A percentile compares a stretch with the other conserved stretches of the same genome.
phyloP scores from a whole-genome alignment of 148 eudicot genomes.

The Agrostemma githago region DNA sequence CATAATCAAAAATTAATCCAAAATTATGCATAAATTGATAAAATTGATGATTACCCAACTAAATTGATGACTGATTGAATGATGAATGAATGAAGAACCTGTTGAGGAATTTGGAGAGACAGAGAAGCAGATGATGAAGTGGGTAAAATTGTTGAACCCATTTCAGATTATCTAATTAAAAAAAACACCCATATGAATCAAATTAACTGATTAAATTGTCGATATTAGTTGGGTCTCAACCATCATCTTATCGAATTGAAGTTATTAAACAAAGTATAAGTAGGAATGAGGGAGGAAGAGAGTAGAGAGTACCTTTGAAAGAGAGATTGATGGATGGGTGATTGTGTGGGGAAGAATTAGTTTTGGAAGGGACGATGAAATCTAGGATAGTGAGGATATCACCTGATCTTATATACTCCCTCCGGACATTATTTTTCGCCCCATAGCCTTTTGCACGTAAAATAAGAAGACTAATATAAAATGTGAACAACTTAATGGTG shows the following conservation, averaged over 20 bases:
- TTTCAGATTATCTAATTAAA: constrained; percentile 18
- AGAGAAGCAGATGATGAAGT: constrained; percentile 42
- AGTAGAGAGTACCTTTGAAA: background rate
- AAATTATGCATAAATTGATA: background rate
- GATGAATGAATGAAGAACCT: constrained; percentile 30
- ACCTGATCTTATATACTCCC: background rate
- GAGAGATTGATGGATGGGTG: background rate
- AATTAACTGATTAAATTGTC: background rate
- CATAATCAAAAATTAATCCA: constrained; percentile 7
- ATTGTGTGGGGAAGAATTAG: background rate
- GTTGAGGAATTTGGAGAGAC: constrained; percentile 37
- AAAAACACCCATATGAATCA: background rate
- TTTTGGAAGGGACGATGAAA: constrained; percentile 10
- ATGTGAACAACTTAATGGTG: too few relatives aligned
- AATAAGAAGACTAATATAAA: too few relatives aligned
- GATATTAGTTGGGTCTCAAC: background rate
- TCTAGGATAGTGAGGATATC: background rate
- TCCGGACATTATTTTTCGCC: too few relatives aligned
- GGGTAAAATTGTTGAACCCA: constrained; percentile 56
- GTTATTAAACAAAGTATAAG: background rate
- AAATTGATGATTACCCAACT: too few relatives aligned
- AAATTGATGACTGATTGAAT: background rate
- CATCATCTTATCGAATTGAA: background rate
- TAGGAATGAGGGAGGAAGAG: background rate
- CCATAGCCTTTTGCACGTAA: too few relatives aligned